A percentile compares a stretch with the other conserved stretches of the same genome.
Conservation (phyloP, 2,329 filamentous ascomycete genomes). For the Aureobasidium melanogenum region DNA sequence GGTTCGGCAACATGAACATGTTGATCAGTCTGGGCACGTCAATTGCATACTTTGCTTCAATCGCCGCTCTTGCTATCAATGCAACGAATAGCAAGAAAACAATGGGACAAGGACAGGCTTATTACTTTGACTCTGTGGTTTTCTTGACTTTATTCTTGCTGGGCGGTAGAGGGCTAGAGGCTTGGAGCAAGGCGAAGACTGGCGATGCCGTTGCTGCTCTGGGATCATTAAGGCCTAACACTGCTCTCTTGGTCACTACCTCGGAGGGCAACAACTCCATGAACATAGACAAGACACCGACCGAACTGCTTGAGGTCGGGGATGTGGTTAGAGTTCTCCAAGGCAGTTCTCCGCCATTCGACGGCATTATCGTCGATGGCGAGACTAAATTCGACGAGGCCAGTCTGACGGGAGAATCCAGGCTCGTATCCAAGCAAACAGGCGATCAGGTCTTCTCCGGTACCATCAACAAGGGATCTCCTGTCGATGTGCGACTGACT, state of each 20-base stretch:
- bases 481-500: constrained; percentile 55
- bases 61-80: constrained; percentile 62
- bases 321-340: constrained; percentile 61
- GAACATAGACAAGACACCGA: constrained; percentile 26
- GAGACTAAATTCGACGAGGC: constrained; percentile 77
- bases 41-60: constrained; percentile 77
- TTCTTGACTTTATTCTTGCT: constrained; percentile 86
- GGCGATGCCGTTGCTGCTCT: constrained; percentile 77
- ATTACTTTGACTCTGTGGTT: constrained; percentile 87
- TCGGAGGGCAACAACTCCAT: background rate
- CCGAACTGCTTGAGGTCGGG: constrained; percentile 55
- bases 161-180: constrained; percentile 64
- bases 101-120: constrained; percentile 17
- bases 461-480: constrained; percentile 61
- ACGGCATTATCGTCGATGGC: constrained; percentile 53
- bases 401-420: constrained; percentile 74
- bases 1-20: constrained; percentile 97
- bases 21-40: constrained; percentile 81
- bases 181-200: constrained; percentile 84
- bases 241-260: constrained; percentile 57
- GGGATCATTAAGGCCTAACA: constrained; percentile 66
- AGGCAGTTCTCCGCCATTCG: constrained; percentile 75
- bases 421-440: constrained; percentile 52
- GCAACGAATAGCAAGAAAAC: constrained; percentile 24
- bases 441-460: constrained; percentile 63